Evolutionary conservation across 2,329 filamentous ascomycete species (phyloP).

Genomic region (Fonsecaea pugnacius): DNA sequence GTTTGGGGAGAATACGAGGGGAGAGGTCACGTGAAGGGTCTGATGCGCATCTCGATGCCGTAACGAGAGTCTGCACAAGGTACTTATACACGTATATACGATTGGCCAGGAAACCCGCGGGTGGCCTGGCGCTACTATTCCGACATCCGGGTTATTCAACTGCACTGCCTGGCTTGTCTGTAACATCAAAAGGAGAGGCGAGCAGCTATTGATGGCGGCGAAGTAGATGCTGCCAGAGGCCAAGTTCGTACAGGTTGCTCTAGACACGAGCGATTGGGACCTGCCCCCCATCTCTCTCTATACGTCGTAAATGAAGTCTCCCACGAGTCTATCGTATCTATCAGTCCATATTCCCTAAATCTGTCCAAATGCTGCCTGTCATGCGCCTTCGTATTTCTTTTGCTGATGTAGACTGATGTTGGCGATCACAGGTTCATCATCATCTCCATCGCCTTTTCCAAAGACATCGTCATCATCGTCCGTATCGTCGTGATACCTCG

Average conservation of each 20-base stretch:
- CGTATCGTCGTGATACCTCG: conserved; percentile 58
- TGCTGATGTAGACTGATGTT: conserved; percentile 47
- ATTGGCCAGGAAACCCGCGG: not conserved
- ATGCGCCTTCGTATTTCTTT: conserved; percentile 26
- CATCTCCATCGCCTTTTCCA: conserved; percentile 39
- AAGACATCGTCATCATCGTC: conserved; percentile 58
- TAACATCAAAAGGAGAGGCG: not conserved
- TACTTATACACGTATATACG: not conserved
- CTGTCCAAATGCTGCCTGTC: not conserved
- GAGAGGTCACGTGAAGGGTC: not conserved
- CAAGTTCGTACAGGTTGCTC: not conserved
- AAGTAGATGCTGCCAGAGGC: not conserved
- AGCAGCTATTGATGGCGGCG: not conserved
- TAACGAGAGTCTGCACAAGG: not conserved
- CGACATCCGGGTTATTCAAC: not conserved
- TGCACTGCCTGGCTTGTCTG: not conserved
- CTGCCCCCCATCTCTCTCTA: not conserved
- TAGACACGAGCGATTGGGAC: not conserved
- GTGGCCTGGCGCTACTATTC: not conserved
- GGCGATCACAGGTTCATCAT: conserved; percentile 40
- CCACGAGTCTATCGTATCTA: conserved; percentile 2
- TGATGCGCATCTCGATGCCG: not conserved
- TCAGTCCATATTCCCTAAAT: not conserved
- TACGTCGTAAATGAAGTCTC: not conserved
- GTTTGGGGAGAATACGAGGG: not conserved